Conservation (phyloP, 306 rosid genomes). For the Fagus crenata region DNA sequence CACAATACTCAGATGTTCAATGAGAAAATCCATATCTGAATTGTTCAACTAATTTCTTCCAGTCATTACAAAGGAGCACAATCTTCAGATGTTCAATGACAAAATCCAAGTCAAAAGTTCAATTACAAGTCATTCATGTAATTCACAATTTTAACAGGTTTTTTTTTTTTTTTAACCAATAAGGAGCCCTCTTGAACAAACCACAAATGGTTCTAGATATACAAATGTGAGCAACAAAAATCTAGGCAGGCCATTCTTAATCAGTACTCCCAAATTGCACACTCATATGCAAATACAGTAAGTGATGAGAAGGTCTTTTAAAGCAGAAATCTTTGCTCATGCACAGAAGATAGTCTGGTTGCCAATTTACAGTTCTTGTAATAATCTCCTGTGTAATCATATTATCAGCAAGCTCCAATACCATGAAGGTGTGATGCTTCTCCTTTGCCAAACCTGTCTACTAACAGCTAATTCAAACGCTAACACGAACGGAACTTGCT, state of each 20-base stretch:
- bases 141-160: not conserved
- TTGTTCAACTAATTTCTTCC: not conserved
- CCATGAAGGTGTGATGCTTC: conserved; percentile 35
- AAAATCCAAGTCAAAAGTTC: not conserved
- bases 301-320: conserved; percentile 30
- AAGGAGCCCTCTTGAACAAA: conserved; percentile 26
- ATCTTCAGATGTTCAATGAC: not conserved
- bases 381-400: conserved; percentile 33
- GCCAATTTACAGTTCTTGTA: conserved; percentile 39
- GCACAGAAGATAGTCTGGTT: conserved; percentile 41
- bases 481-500: conserved; percentile 31
- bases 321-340: conserved; percentile 46
- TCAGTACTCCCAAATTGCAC: conserved; percentile 47
- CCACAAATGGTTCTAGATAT: conserved; percentile 28
- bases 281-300: conserved; percentile 38
- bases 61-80: not conserved
- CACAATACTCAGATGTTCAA: not conserved
- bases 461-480: conserved; percentile 32
- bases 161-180: not conserved
- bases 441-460: conserved; percentile 41
- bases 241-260: conserved; percentile 28
- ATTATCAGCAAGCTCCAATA: conserved; percentile 31
- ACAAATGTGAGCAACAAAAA: conserved; percentile 29
- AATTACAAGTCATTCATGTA: not conserved
- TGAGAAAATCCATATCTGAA: not conserved